phyloP scores from a whole-genome alignment of 2,329 filamentous ascomycete species.

The Fusarium secorum region DNA sequence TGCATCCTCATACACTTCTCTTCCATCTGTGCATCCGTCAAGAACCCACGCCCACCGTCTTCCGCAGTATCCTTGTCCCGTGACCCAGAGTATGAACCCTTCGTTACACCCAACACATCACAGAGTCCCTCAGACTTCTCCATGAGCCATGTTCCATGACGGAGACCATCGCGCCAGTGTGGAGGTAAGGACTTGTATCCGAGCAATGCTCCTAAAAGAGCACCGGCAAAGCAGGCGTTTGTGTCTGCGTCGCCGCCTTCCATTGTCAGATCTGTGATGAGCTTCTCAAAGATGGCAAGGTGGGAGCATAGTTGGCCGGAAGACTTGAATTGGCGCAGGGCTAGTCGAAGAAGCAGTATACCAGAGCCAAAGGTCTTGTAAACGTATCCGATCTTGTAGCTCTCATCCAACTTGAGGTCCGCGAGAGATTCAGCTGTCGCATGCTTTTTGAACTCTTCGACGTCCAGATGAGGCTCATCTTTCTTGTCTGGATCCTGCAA shows the following conservation, averaged over 20 bases:
- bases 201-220: constrained; percentile 57
- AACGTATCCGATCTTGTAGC: constrained; percentile 59
- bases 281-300: constrained; percentile 52
- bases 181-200: constrained; percentile 56
- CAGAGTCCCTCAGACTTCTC: constrained; percentile 53
- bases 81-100: constrained; percentile 45
- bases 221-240: constrained; percentile 61
- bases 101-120: constrained; percentile 48
- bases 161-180: constrained; percentile 59
- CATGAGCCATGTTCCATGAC: constrained; percentile 55
- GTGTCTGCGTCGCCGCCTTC: constrained; percentile 63
- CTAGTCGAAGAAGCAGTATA: constrained; percentile 53
- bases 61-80: constrained; percentile 51
- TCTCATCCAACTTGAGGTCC: constrained; percentile 55
- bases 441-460: constrained; percentile 53
- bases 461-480: constrained; percentile 47
- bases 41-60: constrained; percentile 52
- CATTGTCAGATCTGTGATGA: constrained; percentile 59
- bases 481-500: constrained; percentile 37
- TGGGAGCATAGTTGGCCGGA: constrained; percentile 28
- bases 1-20: constrained; percentile 46
- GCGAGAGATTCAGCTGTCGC: constrained; percentile 48
- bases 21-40: constrained; percentile 50
- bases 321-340: constrained; percentile 47
- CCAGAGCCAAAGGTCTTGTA: constrained; percentile 62